Evolutionary conservation across 352 stramenopile species (phyloP).

Genomic region (Phytophthora ohioensis): DNA sequence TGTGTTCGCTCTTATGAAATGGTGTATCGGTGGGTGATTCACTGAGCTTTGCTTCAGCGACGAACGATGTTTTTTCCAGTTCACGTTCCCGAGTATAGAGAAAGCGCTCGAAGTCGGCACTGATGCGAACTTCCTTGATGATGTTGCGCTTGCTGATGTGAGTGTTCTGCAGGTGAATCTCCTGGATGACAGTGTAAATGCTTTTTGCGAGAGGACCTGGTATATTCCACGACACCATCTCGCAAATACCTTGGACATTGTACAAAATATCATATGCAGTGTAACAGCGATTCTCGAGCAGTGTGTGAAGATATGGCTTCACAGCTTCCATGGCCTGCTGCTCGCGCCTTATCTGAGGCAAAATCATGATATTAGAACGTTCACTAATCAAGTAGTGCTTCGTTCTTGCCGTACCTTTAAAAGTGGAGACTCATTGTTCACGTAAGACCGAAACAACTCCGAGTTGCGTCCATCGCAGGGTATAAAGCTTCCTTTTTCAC

Average conservation of each 20-base stretch:
- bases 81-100: constrained; percentile 27
- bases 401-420: constrained; percentile 44
- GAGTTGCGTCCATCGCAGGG: constrained; percentile 39
- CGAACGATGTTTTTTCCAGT: not conserved
- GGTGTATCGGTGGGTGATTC: not conserved
- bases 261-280: constrained; percentile 67
- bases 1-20: not conserved
- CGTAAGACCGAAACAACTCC: constrained; percentile 57
- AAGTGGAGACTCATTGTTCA: constrained; percentile 40
- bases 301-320: constrained; percentile 42
- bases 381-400: too few relatives aligned
- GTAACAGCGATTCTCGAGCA: constrained; percentile 60
- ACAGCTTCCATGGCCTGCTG: constrained; percentile 56
- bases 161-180: constrained; percentile 52
- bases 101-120: constrained; percentile 53
- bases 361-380: not conserved
- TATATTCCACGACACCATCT: constrained; percentile 66
- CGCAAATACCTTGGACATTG: constrained; percentile 52
- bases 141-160: constrained; percentile 55
- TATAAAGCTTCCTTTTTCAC: constrained; percentile 48
- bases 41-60: not conserved
- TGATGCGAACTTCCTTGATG: constrained; percentile 51
- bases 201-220: constrained; percentile 52
- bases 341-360: constrained; percentile 57
- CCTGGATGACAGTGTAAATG: constrained; percentile 66